Evolutionary conservation across 495 filamentous ascomycete species (phyloP).

Genomic region (Penicillium longicatenatum): DNA sequence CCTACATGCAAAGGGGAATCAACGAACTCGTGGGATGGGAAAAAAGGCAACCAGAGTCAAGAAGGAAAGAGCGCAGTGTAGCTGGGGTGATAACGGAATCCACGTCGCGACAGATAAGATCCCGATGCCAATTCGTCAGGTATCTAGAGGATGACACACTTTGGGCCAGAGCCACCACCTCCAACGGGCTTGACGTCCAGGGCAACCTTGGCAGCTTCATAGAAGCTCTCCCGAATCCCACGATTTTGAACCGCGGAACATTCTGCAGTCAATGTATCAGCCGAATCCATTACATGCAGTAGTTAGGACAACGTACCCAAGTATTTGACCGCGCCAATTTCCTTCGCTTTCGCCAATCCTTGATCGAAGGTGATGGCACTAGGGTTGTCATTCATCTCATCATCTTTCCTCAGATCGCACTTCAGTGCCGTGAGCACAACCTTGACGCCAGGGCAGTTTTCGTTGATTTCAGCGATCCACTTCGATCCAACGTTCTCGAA

Average conservation of each 20-base stretch:
- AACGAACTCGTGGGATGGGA: conserved; percentile 14
- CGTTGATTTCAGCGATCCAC: conserved; percentile 96
- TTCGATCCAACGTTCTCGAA: conserved; percentile 98
- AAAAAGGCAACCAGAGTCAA: conserved; percentile 1
- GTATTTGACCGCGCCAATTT: conserved; percentile 86
- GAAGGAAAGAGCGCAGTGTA: background rate
- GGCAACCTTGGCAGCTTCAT: conserved; percentile 96
- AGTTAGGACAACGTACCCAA: conserved; percentile 56
- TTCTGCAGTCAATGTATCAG: conserved; percentile 50
- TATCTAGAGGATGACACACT: conserved; percentile 40
- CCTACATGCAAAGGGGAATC: conserved; percentile 34
- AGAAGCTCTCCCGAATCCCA: conserved; percentile 97
- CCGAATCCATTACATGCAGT: background rate
- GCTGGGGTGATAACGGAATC: too few relatives aligned
- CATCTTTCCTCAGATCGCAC: conserved; percentile 85
- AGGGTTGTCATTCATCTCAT: conserved; percentile 59
- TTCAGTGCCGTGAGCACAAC: conserved; percentile 96
- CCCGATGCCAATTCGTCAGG: background rate
- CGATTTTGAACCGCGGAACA: conserved; percentile 98
- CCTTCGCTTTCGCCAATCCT: conserved; percentile 87
- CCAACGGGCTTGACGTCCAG: conserved; percentile 72
- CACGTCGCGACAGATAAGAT: too few relatives aligned
- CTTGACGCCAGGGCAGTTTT: conserved; percentile 93
- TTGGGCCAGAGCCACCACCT: conserved; percentile 33
- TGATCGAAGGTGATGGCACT: conserved; percentile 87